phyloP scores from a whole-genome alignment of 2,329 filamentous ascomycete genomes.

The Epichloe amarillans region DNA sequence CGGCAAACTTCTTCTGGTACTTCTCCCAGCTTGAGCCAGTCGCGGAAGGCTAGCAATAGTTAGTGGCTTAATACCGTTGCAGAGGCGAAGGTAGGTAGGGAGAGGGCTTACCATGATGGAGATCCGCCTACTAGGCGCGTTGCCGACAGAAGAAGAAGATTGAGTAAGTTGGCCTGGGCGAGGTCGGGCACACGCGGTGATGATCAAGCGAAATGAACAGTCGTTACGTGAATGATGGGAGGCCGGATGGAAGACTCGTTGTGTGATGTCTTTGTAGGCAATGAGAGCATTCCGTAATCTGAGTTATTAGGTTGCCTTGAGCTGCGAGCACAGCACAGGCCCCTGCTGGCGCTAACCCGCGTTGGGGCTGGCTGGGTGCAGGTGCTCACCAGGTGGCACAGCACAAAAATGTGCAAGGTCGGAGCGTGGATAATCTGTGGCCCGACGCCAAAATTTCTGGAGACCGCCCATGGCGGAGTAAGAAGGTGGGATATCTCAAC shows the following conservation, averaged over 20 bases:
- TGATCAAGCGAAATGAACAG: not conserved
- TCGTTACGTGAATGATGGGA: not conserved
- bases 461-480: constrained; percentile 21
- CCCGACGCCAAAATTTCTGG: constrained; percentile 29
- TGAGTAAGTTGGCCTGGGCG: not conserved
- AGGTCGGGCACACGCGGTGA: too few species aligned
- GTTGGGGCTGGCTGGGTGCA: constrained; percentile 4
- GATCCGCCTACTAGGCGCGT: constrained; percentile 16
- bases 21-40: constrained; percentile 96
- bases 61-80: constrained; percentile 10
- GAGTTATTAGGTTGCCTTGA: constrained; percentile 22
- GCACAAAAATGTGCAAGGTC: constrained; percentile 10
- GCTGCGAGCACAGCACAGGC: constrained; percentile 23
- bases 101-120: constrained; percentile 28
- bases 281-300: constrained; percentile 27
- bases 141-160: constrained; percentile 4
- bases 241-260: not conserved
- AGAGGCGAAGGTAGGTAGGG: not conserved
- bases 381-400: constrained; percentile 3
- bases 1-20: constrained; percentile 92
- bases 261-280: constrained; percentile 13
- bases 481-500: constrained; percentile 27
- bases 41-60: constrained; percentile 65
- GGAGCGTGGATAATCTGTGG: constrained; percentile 26
- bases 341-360: constrained; percentile 13